phyloP scores from a whole-genome alignment of 1,284 basidiomycete species.

The Moniliella sp. region DNA sequence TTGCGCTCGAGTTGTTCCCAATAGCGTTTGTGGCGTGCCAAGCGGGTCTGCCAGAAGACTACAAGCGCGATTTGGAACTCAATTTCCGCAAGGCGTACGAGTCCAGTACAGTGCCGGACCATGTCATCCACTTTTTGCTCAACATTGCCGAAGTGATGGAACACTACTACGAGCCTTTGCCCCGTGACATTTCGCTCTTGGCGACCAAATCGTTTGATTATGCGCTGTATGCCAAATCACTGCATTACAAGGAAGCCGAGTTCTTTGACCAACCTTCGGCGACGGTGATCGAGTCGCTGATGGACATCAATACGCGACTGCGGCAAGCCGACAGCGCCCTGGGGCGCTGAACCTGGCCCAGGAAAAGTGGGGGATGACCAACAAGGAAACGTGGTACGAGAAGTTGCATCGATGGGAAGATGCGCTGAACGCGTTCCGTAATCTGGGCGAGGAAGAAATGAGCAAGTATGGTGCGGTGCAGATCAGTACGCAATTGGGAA shows the following conservation, averaged over 20 bases:
- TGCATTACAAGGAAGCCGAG: constrained; percentile 96
- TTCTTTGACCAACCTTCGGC: constrained; percentile 70
- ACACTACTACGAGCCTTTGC: constrained; percentile 86
- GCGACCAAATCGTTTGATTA: constrained; percentile 79
- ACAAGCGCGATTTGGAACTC: constrained; percentile 45
- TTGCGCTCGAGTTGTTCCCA: constrained; percentile 88
- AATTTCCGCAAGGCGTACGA: constrained; percentile 75
- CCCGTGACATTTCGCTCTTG: constrained; percentile 75
- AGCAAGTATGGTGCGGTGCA: constrained; percentile 39
- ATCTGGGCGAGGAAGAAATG: no score
- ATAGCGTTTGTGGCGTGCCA: constrained; percentile 95
- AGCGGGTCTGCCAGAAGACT: constrained; percentile 67
- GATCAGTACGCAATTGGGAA: constrained; percentile 54
- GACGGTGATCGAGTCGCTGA: constrained; percentile 71
- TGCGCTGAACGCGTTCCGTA: constrained; percentile 61
- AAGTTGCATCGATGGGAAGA: constrained; percentile 90
- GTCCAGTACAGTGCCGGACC: constrained; percentile 55
- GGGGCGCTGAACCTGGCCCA: constrained; percentile 28
- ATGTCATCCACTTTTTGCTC: constrained; percentile 76
- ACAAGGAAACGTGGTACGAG: constrained; percentile 93
- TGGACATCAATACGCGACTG: constrained; percentile 87
- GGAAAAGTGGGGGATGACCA: constrained; percentile 47
- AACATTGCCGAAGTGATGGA: constrained; percentile 99
- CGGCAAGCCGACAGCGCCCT: constrained; percentile 46
- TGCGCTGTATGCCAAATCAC: constrained; percentile 85